Base-by-base conservation (phyloP, 2,329 filamentous ascomycete genomes). In the Corynespora cassiicola region DNA sequence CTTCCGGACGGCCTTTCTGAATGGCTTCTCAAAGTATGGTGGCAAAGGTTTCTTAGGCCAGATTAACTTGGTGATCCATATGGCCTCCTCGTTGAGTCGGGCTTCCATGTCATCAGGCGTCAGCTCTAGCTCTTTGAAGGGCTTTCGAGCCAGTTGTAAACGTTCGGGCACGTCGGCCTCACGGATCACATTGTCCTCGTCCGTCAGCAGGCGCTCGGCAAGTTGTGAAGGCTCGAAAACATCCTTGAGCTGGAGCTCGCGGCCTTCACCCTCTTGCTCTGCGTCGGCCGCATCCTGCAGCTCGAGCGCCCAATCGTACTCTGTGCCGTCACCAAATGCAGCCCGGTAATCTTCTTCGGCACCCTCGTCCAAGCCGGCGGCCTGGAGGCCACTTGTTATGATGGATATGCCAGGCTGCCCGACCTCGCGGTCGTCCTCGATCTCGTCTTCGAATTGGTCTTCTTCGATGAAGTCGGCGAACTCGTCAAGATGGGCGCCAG, bases 141-240 rank as follows among this genome's bases (percentile, higher is more conserved):
- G 82, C 63, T 90, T 90, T 54, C 94, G 85, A 31, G 95, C 89
- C 36, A 99, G 73, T 67, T 99, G 94, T 68, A 96, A 92, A 58
- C 94, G 86, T 70, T 99, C 94, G 2, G 94, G 94, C 53, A 96
- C 86, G 65, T 99, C 94, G 14, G 82, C 85, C 61, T 86, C 83
- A 31, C 94, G 88, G 52, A 99, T 96, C 41, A 84, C 75, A 66
- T 97, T 95, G 67, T 99, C 94, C 49, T 91, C 90, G 41, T 97
- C 94, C 7, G 94, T 99, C 55, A 99, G 81, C 67, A 97, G 87
- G 71, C 90, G 92, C 71, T 99, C 94, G 39, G 87, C 85, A 24
- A 99, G 80, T 66, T 99, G 90, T 3, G 91, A 95, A 1, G 94
- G 94, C 70, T 99, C 94, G 59, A 99, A 99, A 33, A 99, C 92